These are phyloP conservation scores for Botryosphaeria dothidea DNA, from an alignment of 2,329 filamentous ascomycete genomes.

Conservation along the genomic window DNA sequence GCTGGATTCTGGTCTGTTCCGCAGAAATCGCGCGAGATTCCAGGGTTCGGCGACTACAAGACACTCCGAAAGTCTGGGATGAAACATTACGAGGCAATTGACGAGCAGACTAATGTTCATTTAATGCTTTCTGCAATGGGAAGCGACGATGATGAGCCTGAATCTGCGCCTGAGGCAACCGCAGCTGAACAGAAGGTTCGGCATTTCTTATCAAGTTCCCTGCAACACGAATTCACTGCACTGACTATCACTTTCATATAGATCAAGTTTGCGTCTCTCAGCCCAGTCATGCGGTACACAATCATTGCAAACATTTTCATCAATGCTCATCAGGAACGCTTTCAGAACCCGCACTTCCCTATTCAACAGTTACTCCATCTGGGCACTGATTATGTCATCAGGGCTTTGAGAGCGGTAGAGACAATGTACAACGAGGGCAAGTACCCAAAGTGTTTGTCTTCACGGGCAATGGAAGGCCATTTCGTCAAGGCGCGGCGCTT, in stretches of 20 bases:
- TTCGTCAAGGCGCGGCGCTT: background rate
- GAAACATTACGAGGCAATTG: background rate
- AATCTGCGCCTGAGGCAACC: background rate
- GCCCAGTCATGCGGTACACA: background rate
- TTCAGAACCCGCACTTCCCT: background rate
- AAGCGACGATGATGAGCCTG: background rate
- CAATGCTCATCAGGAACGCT: background rate
- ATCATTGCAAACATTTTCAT: constrained; percentile 8
- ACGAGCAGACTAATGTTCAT: background rate
- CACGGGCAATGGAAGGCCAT: background rate
- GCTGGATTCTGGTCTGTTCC: background rate
- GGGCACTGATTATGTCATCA: background rate
- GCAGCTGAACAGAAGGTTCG: background rate
- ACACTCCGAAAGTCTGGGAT: background rate
- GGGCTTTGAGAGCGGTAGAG: background rate
- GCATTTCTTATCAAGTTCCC: too few species aligned
- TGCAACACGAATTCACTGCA: background rate
- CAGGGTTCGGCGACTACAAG: background rate
- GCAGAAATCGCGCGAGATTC: background rate
- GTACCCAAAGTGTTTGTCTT: background rate
- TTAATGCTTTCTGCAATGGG: background rate
- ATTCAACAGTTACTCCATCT: background rate
- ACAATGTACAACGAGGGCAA: background rate
- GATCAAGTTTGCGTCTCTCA: background rate
- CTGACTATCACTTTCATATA: background rate